Base-by-base conservation (phyloP, 257 asterid genomes). In the Nicotiana obtusifolia region DNA sequence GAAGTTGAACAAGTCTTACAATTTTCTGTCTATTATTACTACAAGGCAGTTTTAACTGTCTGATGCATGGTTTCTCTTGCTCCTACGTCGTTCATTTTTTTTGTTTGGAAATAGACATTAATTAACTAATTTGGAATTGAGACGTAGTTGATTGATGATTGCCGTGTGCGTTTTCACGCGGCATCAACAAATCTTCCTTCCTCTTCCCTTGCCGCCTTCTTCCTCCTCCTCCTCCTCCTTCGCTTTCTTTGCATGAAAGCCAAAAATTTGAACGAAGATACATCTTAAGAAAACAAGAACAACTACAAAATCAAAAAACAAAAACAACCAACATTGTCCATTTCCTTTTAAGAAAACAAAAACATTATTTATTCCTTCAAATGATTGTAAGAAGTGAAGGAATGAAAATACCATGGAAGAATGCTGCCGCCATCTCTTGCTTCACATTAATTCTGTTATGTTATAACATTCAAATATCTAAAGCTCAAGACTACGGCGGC, bases 401-500 rank as follows among this genome's bases (percentile, higher is more conserved):
- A 54, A 87, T 84, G 86, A 82, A 81, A 77, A 77, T 90, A 37
- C 84, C 88, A 77, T 87, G 92, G 92, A 83, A 75, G 13, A 44
- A 44, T 44, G 54, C 47, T n/a, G 60, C 47, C 3, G 54, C 73
- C 57, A 24, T 77, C 52, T 77, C 73, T 31, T 85, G 71, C 84
- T 47, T 75, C 49, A 65, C 80, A 41, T 54, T 91, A 20, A 65
- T 83, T 66, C 33, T 91, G 80, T 64, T 89, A 61, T 82, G 30
- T n/a, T 64, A 26, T 75, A 75, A 56, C 20, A 24, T 73, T 73
- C 60, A 47, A 52, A 7, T 62, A 8, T 83, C 61, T n/a, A 52
- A 64, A 33, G 83, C 67, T 62, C 93, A 92, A 37, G 98, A 95
- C 68, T 88, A 90, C 59, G 90, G 81, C 3, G 57, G 77, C 3